These are phyloP conservation scores for Scopulariopsis brevicaulis DNA, from an alignment of 2,329 filamentous ascomycete species.

Conservation along the genomic window DNA sequence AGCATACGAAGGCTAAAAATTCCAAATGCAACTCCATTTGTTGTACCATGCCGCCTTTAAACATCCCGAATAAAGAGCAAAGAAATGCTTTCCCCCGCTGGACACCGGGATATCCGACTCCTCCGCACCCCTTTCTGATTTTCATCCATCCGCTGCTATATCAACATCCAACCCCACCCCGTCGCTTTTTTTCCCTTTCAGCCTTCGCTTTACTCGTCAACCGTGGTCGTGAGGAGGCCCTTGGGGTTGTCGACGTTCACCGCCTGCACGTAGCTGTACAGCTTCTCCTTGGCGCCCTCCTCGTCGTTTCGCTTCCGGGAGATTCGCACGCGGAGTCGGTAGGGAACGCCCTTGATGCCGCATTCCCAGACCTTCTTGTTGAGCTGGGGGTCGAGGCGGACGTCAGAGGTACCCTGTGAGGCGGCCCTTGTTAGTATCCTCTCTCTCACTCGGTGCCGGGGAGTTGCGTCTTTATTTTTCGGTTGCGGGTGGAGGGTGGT, in stretches of 20 bases:
- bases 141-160: neutral
- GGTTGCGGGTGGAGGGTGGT: slow-evolving; percentile 2
- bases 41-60: slow-evolving; percentile 7
- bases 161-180: neutral
- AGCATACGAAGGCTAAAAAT: slow-evolving; percentile 3
- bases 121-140: neutral
- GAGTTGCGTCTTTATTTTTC: neutral
- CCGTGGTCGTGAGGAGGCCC: slow-evolving; percentile 87
- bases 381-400: slow-evolving; percentile 94
- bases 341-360: slow-evolving; percentile 97
- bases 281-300: slow-evolving; percentile 98
- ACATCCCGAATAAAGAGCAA: slow-evolving; percentile 5
- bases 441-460: slow-evolving; percentile 2
- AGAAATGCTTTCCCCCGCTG: neutral
- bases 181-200: neutral
- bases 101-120: neutral
- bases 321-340: slow-evolving; percentile 95
- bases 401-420: slow-evolving; percentile 80
- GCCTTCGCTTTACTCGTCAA: slow-evolving; percentile 51
- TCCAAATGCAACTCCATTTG: slow-evolving; percentile 6
- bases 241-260: slow-evolving; percentile 99
- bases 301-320: slow-evolving; percentile 99
- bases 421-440: neutral
- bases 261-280: slow-evolving; percentile 99
- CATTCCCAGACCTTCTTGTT: slow-evolving; percentile 99